Evolutionary conservation across 2,329 filamentous ascomycete genomes (phyloP).

Genomic region (Mycocentrospora acerina): DNA sequence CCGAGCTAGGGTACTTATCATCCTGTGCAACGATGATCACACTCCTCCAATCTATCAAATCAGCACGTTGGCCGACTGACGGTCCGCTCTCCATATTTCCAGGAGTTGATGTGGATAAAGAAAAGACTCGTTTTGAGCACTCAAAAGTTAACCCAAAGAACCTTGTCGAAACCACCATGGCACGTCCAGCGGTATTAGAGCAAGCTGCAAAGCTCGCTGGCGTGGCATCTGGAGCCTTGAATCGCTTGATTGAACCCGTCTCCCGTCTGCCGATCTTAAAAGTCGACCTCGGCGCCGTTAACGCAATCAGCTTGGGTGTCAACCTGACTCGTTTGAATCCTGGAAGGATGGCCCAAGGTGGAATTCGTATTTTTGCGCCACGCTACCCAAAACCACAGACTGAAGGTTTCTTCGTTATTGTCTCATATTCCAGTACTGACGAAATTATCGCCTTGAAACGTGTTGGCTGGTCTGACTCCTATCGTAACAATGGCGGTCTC

Average conservation of each 20-base stretch:
- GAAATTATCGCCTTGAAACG: slow-evolving; percentile 87
- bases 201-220: slow-evolving; percentile 51
- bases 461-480: slow-evolving; percentile 66
- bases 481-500: not conserved
- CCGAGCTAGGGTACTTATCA: slow-evolving; percentile 80
- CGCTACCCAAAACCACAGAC: slow-evolving; percentile 91
- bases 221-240: slow-evolving; percentile 49
- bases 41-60: slow-evolving; percentile 89
- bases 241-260: slow-evolving; percentile 60
- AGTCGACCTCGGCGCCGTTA: slow-evolving; percentile 62
- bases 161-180: slow-evolving; percentile 43
- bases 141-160: slow-evolving; percentile 35
- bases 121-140: slow-evolving; percentile 46
- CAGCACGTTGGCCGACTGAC: slow-evolving; percentile 85
- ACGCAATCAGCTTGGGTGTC: slow-evolving; percentile 64
- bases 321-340: slow-evolving; percentile 67
- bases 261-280: slow-evolving; percentile 69
- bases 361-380: slow-evolving; percentile 80
- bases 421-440: slow-evolving; percentile 66
- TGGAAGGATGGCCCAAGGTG: slow-evolving; percentile 36
- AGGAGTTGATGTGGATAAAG: slow-evolving; percentile 58
- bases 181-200: slow-evolving; percentile 28
- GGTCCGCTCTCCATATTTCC: slow-evolving; percentile 78
- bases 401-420: slow-evolving; percentile 87
- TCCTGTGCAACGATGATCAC: slow-evolving; percentile 80